phyloP scores from a whole-genome alignment of 129 eudicot species.

The Cynara cardunculus region DNA sequence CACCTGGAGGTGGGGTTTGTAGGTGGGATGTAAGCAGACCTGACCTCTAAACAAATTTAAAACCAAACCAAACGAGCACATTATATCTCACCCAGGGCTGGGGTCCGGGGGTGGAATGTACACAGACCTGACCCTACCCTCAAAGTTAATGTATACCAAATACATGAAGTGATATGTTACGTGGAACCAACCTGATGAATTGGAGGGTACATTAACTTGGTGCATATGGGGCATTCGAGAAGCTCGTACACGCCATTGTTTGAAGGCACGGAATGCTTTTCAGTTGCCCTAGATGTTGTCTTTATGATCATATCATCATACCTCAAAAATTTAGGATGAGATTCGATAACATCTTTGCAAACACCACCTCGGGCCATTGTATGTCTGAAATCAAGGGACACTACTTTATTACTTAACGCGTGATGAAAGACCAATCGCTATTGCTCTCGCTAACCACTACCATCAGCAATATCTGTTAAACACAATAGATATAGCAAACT shows the following conservation, averaged over 20 bases:
- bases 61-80: too few relatives aligned
- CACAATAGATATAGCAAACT: slow-evolving; percentile 14
- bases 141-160: background rate
- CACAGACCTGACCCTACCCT: too few relatives aligned
- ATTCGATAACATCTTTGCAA: slow-evolving; percentile 33
- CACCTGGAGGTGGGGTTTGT: too few relatives aligned
- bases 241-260: slow-evolving; percentile 32
- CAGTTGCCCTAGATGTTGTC: slow-evolving; percentile 9
- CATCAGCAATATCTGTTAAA: slow-evolving; percentile 26
- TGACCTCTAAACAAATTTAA: too few relatives aligned
- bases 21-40: background rate
- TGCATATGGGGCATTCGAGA: slow-evolving; percentile 41
- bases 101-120: too few relatives aligned
- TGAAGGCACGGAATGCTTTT: slow-evolving; percentile 13
- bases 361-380: slow-evolving; percentile 27
- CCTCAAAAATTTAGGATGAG: slow-evolving; percentile 24
- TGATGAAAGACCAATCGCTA: background rate
- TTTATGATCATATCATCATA: slow-evolving; percentile 14
- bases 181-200: slow-evolving; percentile 40
- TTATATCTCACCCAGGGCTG: too few relatives aligned
- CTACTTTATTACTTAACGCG: background rate
- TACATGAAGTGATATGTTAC: too few relatives aligned
- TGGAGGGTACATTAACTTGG: slow-evolving; percentile 43
- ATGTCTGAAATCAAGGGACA: slow-evolving; percentile 13
- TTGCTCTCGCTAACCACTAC: slow-evolving; percentile 10